Percentiles rank a stretch among this genome's conserved stretches.
phyloP scores from a whole-genome alignment of 192 early-diverging fungal genomes.

The Rhizophagus clarus region DNA sequence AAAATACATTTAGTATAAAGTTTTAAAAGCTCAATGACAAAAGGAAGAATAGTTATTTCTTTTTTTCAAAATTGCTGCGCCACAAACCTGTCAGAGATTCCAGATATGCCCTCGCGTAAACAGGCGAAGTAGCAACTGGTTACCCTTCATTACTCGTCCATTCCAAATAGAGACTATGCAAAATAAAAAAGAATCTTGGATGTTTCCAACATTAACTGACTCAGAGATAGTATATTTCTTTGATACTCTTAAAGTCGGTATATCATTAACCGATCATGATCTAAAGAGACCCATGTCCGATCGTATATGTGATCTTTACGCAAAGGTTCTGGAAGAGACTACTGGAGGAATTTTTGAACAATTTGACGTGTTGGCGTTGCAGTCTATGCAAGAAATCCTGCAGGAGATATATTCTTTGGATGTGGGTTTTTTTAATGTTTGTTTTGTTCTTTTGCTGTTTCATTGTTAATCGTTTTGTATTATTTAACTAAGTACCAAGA shows the following conservation, averaged over 20 bases:
- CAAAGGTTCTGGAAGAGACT: background rate
- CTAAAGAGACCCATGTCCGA: background rate
- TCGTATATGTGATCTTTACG: background rate
- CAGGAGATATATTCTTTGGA: background rate
- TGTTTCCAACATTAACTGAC: background rate
- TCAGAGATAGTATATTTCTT: background rate
- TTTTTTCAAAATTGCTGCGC: no score
- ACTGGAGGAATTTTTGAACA: background rate
- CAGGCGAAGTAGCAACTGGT: no score
- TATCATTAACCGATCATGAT: background rate
- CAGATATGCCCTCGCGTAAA: no score
- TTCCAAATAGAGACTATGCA: background rate
- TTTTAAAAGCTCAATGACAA: no score
- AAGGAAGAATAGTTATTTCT: no score
- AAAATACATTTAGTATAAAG: no score
- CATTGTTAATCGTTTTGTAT: background rate
- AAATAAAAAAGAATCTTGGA: background rate
- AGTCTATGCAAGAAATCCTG: background rate
- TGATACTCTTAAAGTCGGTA: background rate
- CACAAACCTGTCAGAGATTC: no score
- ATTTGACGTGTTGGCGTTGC: background rate
- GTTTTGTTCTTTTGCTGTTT: background rate
- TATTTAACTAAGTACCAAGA: background rate
- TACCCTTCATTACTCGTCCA: background rate
- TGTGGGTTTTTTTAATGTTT: background rate